These are phyloP conservation scores for Aspergillus sp. DNA, from an alignment of 2,329 filamentous ascomycete species.

Conservation along the genomic window DNA sequence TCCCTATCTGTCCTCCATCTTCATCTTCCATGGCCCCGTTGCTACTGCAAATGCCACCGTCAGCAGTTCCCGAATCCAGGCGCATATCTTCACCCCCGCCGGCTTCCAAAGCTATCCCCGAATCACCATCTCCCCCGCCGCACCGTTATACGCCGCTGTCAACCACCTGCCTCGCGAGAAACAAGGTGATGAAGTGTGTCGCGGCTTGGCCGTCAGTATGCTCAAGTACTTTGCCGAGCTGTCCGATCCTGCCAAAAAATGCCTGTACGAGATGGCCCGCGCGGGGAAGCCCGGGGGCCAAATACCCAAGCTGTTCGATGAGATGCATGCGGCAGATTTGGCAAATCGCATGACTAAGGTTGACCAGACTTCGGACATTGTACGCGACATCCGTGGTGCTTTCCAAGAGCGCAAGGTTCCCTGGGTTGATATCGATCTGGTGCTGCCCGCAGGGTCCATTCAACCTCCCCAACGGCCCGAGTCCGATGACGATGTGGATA, in stretches of 20 bases:
- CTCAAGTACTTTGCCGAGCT: slow-evolving; percentile 93
- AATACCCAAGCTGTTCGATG: slow-evolving; percentile 70
- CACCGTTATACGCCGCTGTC: slow-evolving; percentile 85
- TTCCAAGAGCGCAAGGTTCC: slow-evolving; percentile 76
- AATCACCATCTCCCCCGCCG: slow-evolving; percentile 88
- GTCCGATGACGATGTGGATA: slow-evolving; percentile 53
- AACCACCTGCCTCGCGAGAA: slow-evolving; percentile 85
- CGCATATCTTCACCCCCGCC: slow-evolving; percentile 85
- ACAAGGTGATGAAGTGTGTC: slow-evolving; percentile 90
- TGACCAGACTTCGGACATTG: slow-evolving; percentile 69
- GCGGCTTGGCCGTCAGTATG: slow-evolving; percentile 85
- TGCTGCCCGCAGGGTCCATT: slow-evolving; percentile 75
- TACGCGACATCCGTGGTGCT: slow-evolving; percentile 68
- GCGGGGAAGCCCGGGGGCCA: slow-evolving; percentile 55
- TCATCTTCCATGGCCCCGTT: slow-evolving; percentile 89
- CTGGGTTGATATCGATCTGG: slow-evolving; percentile 82
- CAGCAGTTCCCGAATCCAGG: slow-evolving; percentile 89
- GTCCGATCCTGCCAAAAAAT: slow-evolving; percentile 67
- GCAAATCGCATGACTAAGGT: slow-evolving; percentile 79
- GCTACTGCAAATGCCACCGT: slow-evolving; percentile 81
- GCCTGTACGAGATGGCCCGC: slow-evolving; percentile 55
- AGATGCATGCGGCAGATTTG: slow-evolving; percentile 88
- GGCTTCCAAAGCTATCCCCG: slow-evolving; percentile 87
- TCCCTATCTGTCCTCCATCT: slow-evolving; percentile 70
- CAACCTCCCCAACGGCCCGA: slow-evolving; percentile 56